phyloP scores from a whole-genome alignment of 1,284 basidiomycete species.

The Trichosporon sp. region DNA sequence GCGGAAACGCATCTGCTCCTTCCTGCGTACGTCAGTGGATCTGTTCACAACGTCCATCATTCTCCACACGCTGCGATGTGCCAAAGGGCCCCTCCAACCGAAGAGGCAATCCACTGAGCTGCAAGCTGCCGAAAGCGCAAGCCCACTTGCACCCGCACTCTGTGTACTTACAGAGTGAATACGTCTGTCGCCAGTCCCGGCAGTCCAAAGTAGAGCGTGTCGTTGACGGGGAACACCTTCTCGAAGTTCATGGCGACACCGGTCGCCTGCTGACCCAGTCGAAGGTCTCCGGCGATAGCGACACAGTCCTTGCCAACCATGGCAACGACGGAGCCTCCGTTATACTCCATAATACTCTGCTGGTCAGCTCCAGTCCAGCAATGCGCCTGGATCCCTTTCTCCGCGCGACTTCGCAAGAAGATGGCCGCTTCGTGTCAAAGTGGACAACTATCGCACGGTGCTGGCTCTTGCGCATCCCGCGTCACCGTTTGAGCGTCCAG shows the following conservation, averaged over 20 bases:
- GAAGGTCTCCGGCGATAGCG: slow-evolving; percentile 90
- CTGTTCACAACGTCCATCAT: too few relatives aligned
- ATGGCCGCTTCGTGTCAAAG: neutral
- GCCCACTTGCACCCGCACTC: neutral
- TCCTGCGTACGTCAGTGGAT: slow-evolving; percentile 54
- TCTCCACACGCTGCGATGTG: too few relatives aligned
- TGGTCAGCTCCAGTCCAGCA: neutral
- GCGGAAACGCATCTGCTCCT: slow-evolving; percentile 83
- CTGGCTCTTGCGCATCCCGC: neutral
- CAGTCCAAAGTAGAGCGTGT: slow-evolving; percentile 86
- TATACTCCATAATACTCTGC: slow-evolving; percentile 46
- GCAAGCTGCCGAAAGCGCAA: neutral
- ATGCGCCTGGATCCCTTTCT: neutral
- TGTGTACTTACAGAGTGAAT: slow-evolving; percentile 66
- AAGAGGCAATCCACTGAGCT: too few relatives aligned
- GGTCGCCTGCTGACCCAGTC: slow-evolving; percentile 83
- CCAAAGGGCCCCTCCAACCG: too few relatives aligned
- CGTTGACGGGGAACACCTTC: slow-evolving; percentile 89
- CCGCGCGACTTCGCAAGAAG: neutral
- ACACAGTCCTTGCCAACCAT: slow-evolving; percentile 99
- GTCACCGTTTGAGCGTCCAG: neutral
- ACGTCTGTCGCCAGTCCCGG: slow-evolving; percentile 93
- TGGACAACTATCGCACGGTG: neutral
- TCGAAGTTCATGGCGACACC: slow-evolving; percentile 62
- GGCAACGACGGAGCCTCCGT: slow-evolving; percentile 85